A percentile compares a stretch with the other conserved stretches of the same genome.
phyloP scores from a whole-genome alignment of 2,329 filamentous ascomycete species.

The Boeremia exigua region DNA sequence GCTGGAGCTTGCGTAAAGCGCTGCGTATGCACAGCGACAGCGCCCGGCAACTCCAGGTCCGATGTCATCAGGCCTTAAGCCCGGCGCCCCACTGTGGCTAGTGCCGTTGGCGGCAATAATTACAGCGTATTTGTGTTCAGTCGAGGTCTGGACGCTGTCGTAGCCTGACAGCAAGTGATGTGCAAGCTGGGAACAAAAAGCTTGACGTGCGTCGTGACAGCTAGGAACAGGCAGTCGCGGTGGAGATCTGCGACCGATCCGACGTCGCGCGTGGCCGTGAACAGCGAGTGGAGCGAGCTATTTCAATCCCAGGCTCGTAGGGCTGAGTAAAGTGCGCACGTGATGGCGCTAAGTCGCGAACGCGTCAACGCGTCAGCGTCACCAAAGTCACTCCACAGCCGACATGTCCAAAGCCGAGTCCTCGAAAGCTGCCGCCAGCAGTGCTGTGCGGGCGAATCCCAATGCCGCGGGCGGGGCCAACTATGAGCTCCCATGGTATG shows the following conservation, averaged over 20 bases:
- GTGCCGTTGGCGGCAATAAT: neutral
- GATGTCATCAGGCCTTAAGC: slow-evolving; percentile 15
- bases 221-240: neutral
- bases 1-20: slow-evolving; percentile 8
- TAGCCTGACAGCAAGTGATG: no score
- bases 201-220: neutral
- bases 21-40: slow-evolving; percentile 10
- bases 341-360: slow-evolving; percentile 22
- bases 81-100: slow-evolving; percentile 10
- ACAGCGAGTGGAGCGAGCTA: neutral
- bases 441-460: slow-evolving; percentile 51
- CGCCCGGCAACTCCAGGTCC: slow-evolving; percentile 4
- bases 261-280: neutral
- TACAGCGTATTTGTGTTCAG: neutral
- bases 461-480: slow-evolving; percentile 51
- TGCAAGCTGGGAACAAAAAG: neutral
- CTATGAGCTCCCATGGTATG: slow-evolving; percentile 81
- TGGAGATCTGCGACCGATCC: neutral
- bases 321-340: slow-evolving; percentile 16
- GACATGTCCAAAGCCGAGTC: slow-evolving; percentile 57
- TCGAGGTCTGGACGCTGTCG: neutral
- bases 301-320: neutral
- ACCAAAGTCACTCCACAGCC: slow-evolving; percentile 18
- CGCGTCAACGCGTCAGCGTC: slow-evolving; percentile 36
- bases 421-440: slow-evolving; percentile 54